Base-by-base conservation (phyloP, 306 rosid genomes). In the Comarum palustre region DNA sequence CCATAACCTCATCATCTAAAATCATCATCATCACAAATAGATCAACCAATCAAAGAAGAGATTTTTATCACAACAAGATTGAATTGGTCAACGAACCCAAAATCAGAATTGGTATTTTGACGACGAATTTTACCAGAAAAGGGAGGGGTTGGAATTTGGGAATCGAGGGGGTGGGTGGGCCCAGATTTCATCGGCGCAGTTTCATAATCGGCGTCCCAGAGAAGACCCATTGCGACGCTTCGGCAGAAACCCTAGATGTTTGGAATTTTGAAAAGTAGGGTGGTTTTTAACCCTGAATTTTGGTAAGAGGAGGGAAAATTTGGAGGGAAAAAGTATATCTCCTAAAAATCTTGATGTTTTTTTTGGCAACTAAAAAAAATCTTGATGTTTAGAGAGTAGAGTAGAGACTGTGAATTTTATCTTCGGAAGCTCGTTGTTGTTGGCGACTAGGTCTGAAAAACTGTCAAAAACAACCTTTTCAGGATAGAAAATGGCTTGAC, bases 151-250 rank as follows among this genome's bases (percentile, higher is more conserved):
- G 75, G 69, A 54, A 71, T 48, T 42, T 69, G 68, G 71, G 73
- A 51, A 32, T 85, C 86, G 74, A 84, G 62, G 20, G 85, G 75
- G n/a, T n/a, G n/a, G n/a, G n/a, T n/a, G n/a, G n/a, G n/a, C n/a
- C n/a, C 62, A 79, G 58, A 19, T 50, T n/a, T n/a, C n/a, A n/a
- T 29, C 25, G 86, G 61, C 12, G 66, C 17, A 13, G 31, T 52
- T 27, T n/a, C 63, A 22, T 59, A 71, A 73, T 75, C 73, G 58
- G 77, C 82, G 22, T 79, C 71, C 25, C 75, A 73, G 61, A 51
- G 69, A 47, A 85, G 70, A 60, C 55, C 78, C 87, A 82, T 92
- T 11, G 68, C 62, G 15, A 68, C 5, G 60, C 74, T 71, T 74
- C 76, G 45, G 71, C 46, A 39, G n/a, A 34, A 72, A 41, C 75